phyloP scores from a whole-genome alignment of 2,329 filamentous ascomycete genomes.

The Alternaria sp. region DNA sequence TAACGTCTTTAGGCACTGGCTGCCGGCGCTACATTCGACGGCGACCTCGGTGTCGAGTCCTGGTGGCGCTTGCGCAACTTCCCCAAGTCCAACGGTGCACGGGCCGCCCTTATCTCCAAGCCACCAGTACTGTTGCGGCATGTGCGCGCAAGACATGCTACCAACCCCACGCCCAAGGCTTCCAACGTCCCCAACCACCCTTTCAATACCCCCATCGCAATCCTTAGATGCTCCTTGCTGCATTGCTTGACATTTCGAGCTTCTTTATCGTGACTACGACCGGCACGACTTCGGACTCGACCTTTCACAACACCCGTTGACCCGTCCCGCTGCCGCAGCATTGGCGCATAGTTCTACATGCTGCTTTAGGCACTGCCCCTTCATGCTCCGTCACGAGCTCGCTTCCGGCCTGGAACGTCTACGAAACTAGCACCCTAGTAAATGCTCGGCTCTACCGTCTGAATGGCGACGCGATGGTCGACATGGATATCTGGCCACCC shows the following conservation, averaged over 20 bases:
- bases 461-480: slow-evolving; percentile 8
- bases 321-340: slow-evolving; percentile 11
- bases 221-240: slow-evolving; percentile 1
- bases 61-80: slow-evolving; percentile 18
- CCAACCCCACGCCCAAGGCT: slow-evolving; percentile 1
- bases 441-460: not conserved
- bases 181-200: slow-evolving; percentile 5
- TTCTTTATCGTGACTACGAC: not conserved
- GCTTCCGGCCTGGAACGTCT: slow-evolving; percentile 11
- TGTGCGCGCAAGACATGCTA: slow-evolving; percentile 16
- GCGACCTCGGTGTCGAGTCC: slow-evolving; percentile 10
- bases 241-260: not conserved
- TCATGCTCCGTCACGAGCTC: slow-evolving; percentile 20
- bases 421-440: not conserved
- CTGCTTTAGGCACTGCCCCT: slow-evolving; percentile 17
- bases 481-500: not conserved
- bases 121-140: slow-evolving; percentile 15
- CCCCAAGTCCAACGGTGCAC: slow-evolving; percentile 15
- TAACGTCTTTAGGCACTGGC: slow-evolving; percentile 9
- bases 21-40: slow-evolving; percentile 9
- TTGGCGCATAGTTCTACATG: slow-evolving; percentile 5
- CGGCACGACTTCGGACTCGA: slow-evolving; percentile 1
- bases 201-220: not conserved
- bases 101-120: slow-evolving; percentile 12
- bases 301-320: slow-evolving; percentile 13